A percentile compares a stretch with the other conserved stretches of the same genome.
These are phyloP conservation scores for Daldinia concentrica DNA, from an alignment of 495 filamentous ascomycete genomes.

Conservation along the genomic window DNA sequence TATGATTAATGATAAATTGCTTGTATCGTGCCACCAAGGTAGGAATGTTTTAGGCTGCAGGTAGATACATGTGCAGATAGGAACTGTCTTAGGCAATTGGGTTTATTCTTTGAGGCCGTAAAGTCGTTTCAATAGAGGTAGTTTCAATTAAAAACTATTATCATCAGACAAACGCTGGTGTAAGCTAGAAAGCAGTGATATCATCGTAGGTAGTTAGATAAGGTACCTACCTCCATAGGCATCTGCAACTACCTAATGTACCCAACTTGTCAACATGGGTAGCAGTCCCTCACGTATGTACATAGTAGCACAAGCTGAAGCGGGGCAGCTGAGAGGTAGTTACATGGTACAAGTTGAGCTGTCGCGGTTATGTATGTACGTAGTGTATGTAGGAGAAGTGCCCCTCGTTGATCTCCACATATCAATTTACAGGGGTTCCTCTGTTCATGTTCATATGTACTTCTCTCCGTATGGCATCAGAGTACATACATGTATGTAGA, in stretches of 20 bases:
- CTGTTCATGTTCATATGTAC: neutral
- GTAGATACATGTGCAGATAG: neutral
- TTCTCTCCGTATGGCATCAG: too few relatives aligned
- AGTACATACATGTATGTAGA: too few relatives aligned
- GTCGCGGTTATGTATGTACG: too few relatives aligned
- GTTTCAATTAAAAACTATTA: too few relatives aligned
- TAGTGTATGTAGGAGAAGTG: conserved; percentile 8
- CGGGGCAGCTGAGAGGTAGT: conserved; percentile 14
- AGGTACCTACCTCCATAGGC: neutral
- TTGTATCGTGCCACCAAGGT: neutral
- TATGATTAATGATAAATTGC: neutral
- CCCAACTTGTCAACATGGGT: neutral
- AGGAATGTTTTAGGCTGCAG: neutral
- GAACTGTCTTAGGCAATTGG: neutral
- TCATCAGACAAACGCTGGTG: too few relatives aligned
- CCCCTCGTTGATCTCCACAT: conserved; percentile 11
- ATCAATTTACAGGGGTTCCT: neutral
- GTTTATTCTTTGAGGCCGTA: neutral
- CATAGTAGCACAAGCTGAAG: conserved; percentile 11
- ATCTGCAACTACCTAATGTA: neutral
- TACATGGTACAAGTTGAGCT: too few relatives aligned
- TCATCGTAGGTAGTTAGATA: neutral
- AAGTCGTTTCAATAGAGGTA: too few relatives aligned
- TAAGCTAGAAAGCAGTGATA: conserved; percentile 1
- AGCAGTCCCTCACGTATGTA: neutral